phyloP scores from a whole-genome alignment of 495 filamentous ascomycete genomes.

The Neurospora intermedia region DNA sequence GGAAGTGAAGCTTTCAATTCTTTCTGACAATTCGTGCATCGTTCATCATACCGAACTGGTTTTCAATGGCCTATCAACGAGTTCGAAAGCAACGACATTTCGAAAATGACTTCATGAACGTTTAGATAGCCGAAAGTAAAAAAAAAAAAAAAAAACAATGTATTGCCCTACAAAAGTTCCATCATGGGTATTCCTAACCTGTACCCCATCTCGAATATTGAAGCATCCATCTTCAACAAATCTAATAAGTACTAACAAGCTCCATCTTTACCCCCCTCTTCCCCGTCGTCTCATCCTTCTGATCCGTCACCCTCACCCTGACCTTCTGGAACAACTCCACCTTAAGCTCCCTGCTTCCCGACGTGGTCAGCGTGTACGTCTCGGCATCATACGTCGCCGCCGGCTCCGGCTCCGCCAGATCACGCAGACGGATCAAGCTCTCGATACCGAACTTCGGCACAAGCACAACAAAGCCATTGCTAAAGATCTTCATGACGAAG shows the following conservation, averaged over 20 bases:
- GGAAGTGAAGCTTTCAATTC: not conserved
- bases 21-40: too few species aligned
- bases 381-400: constrained; percentile 75
- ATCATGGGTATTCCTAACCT: not conserved
- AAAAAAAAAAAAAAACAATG: not conserved
- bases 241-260: constrained; percentile 34
- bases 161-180: not conserved
- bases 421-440: constrained; percentile 72
- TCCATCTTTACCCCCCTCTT: constrained; percentile 79
- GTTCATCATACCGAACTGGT: too few species aligned
- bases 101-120: too few species aligned
- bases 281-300: constrained; percentile 85
- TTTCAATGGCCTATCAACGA: too few species aligned
- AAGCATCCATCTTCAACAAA: not conserved
- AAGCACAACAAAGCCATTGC: constrained; percentile 92
- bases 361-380: constrained; percentile 58
- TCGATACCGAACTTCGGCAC: constrained; percentile 94
- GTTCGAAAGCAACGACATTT: too few species aligned
- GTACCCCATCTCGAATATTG: not conserved
- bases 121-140: not conserved
- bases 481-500: constrained; percentile 93
- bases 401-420: constrained; percentile 66
- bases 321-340: constrained; percentile 89
- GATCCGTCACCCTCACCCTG: constrained; percentile 73
- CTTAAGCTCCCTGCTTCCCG: constrained; percentile 40